A percentile compares a stretch with the other conserved stretches of the same genome.
phyloP scores from a whole-genome alignment of 2,329 filamentous ascomycete species.

The Metarhizium rileyi region DNA sequence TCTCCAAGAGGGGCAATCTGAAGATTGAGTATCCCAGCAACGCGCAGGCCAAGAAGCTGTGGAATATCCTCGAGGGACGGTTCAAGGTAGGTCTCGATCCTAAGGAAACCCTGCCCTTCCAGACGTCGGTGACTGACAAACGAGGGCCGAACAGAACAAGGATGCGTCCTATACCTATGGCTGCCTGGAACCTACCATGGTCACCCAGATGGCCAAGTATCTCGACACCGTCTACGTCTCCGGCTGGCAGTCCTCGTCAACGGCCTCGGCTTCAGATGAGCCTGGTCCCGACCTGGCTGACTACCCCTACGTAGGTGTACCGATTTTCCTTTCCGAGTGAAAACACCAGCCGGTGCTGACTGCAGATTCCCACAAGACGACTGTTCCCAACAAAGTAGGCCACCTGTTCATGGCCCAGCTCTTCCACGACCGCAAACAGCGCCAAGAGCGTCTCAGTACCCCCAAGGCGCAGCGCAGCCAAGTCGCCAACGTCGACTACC shows the following conservation, averaged over 20 bases:
- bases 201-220: constrained; percentile 99
- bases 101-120: neutral
- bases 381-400: constrained; percentile 94
- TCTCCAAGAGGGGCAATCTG: constrained; percentile 84
- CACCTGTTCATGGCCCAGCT: constrained; percentile 98
- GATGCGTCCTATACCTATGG: constrained; percentile 93
- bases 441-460: constrained; percentile 78
- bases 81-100: constrained; percentile 53
- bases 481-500: constrained; percentile 78
- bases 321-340: neutral
- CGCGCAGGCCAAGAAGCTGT: constrained; percentile 84
- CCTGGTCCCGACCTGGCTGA: constrained; percentile 96
- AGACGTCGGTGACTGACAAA: constrained; percentile 24
- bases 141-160: constrained; percentile 39
- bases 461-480: constrained; percentile 63
- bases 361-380: constrained; percentile 63
- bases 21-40: constrained; percentile 91
- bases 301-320: constrained; percentile 69
- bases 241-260: constrained; percentile 97
- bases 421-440: constrained; percentile 98
- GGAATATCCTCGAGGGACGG: constrained; percentile 75
- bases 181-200: constrained; percentile 94
- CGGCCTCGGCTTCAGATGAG: constrained; percentile 88
- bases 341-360: neutral
- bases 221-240: constrained; percentile 98